phyloP scores from a whole-genome alignment of 352 stramenopile species.

The Globisporangium nodosum region DNA sequence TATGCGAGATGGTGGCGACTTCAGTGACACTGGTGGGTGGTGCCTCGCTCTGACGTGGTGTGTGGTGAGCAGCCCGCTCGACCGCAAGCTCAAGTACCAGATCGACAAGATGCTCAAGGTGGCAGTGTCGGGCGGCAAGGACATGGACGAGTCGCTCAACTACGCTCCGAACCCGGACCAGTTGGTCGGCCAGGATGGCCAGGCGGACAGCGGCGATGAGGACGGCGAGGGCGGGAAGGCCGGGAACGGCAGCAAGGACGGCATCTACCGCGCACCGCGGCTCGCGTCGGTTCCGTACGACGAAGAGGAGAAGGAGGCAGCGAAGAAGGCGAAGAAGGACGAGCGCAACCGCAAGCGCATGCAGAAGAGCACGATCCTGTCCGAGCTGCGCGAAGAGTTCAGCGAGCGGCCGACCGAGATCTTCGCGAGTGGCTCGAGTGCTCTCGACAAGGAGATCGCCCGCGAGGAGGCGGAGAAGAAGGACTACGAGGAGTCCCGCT shows the following conservation, averaged over 20 bases:
- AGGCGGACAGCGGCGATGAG: conserved; percentile 42
- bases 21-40: not conserved
- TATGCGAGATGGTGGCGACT: not conserved
- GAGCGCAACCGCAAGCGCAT: conserved; percentile 75
- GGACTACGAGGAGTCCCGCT: conserved; percentile 81
- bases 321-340: conserved; percentile 79
- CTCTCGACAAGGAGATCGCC: conserved; percentile 76
- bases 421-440: conserved; percentile 46
- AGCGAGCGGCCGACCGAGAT: conserved; percentile 77
- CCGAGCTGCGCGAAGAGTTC: conserved; percentile 82
- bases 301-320: conserved; percentile 71
- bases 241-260: conserved; percentile 33
- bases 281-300: conserved; percentile 80
- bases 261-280: conserved; percentile 72
- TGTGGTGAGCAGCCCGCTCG: conserved; percentile 36
- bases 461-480: conserved; percentile 81
- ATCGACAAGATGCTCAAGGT: conserved; percentile 90
- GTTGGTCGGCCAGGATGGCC: conserved; percentile 47
- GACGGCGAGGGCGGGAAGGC: conserved; percentile 16
- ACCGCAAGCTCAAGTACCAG: conserved; percentile 88
- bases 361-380: conserved; percentile 81
- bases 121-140: conserved; percentile 63
- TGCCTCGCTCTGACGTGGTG: not conserved
- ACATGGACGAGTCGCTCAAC: conserved; percentile 70
- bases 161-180: conserved; percentile 80